Evolutionary conservation across 371 early-diverging fungal genomes (phyloP).

Genomic region (Lichtheimia corymbifera): DNA sequence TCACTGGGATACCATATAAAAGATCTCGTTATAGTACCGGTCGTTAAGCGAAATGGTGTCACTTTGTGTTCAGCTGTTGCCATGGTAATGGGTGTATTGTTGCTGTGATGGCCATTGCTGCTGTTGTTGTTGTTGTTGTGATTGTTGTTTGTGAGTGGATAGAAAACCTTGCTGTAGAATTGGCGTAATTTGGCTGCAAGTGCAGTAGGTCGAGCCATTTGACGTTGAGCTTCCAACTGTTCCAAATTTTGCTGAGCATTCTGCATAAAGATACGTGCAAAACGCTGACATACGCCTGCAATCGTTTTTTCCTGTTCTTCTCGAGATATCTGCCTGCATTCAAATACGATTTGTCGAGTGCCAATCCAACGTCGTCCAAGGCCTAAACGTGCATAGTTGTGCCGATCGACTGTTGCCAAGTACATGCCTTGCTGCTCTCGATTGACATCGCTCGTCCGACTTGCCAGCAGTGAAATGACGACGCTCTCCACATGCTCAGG

Average conservation of each 20-base stretch:
- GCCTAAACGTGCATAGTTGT: slow-evolving; percentile 26
- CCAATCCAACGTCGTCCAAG: slow-evolving; percentile 19
- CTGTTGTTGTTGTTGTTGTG: not conserved
- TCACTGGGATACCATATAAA: slow-evolving; percentile 14
- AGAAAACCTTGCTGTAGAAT: slow-evolving; percentile 16
- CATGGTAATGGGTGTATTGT: not conserved
- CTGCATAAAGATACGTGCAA: slow-evolving; percentile 25
- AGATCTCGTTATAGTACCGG: slow-evolving; percentile 7
- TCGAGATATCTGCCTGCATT: slow-evolving; percentile 14
- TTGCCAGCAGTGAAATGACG: slow-evolving; percentile 21
- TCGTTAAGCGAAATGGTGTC: slow-evolving; percentile 12
- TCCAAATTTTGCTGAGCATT: slow-evolving; percentile 27
- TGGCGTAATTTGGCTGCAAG: slow-evolving; percentile 10
- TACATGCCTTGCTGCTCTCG: slow-evolving; percentile 13
- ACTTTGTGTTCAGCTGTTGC: not conserved
- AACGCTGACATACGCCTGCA: slow-evolving; percentile 20
- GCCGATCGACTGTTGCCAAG: slow-evolving; percentile 24
- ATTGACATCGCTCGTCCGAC: not conserved
- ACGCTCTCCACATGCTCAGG: slow-evolving; percentile 25
- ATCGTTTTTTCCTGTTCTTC: slow-evolving; percentile 23
- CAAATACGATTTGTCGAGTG: slow-evolving; percentile 28
- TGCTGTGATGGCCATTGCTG: not conserved
- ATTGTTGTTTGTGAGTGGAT: not conserved
- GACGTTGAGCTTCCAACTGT: slow-evolving; percentile 20
- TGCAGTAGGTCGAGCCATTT: slow-evolving; percentile 9